A percentile compares a stretch with the other conserved stretches of the same genome.
phyloP scores from a whole-genome alignment of 2,329 filamentous ascomycete genomes.

The Cordyceps sp. region DNA sequence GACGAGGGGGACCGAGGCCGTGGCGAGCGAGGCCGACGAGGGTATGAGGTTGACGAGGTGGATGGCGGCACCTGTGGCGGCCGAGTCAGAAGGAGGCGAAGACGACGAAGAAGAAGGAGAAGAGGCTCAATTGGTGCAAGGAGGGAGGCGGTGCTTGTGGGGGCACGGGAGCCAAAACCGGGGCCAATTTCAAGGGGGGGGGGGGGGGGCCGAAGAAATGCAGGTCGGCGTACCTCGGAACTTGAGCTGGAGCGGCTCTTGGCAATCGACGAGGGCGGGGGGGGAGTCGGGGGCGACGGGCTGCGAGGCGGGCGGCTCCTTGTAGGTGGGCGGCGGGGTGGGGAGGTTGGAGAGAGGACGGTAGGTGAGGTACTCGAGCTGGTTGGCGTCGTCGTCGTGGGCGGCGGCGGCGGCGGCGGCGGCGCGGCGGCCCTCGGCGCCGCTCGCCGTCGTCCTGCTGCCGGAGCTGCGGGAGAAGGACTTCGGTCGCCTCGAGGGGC shows the following conservation, averaged over 20 bases:
- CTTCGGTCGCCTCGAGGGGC: slow-evolving; percentile 56
- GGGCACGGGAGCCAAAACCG: no score
- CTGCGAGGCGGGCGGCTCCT: slow-evolving; percentile 4
- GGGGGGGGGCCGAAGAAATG: no score
- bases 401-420: no score
- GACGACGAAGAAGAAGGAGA: not conserved
- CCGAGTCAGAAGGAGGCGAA: not conserved
- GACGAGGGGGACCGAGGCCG: slow-evolving; percentile 39
- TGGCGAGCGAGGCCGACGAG: slow-evolving; percentile 40
- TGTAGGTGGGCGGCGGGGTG: slow-evolving; percentile 44
- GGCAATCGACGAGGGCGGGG: slow-evolving; percentile 27
- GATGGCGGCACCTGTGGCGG: slow-evolving; percentile 48
- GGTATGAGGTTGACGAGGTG: slow-evolving; percentile 52
- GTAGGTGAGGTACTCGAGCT: slow-evolving; percentile 54
- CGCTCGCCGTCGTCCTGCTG: slow-evolving; percentile 8
- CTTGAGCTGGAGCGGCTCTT: slow-evolving; percentile 23
- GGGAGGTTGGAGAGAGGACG: slow-evolving; percentile 51
- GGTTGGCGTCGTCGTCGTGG: no score
- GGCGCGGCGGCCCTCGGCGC: slow-evolving; percentile 42
- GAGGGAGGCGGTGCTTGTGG: no score
- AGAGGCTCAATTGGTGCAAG: no score
- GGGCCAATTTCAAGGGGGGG: no score
- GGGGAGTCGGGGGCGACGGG: slow-evolving; percentile 16
- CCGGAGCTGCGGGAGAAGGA: slow-evolving; percentile 52
- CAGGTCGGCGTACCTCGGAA: slow-evolving; percentile 15